Base-by-base conservation (phyloP, 352 stramenopile species). In the Phytophthora ramorum region DNA sequence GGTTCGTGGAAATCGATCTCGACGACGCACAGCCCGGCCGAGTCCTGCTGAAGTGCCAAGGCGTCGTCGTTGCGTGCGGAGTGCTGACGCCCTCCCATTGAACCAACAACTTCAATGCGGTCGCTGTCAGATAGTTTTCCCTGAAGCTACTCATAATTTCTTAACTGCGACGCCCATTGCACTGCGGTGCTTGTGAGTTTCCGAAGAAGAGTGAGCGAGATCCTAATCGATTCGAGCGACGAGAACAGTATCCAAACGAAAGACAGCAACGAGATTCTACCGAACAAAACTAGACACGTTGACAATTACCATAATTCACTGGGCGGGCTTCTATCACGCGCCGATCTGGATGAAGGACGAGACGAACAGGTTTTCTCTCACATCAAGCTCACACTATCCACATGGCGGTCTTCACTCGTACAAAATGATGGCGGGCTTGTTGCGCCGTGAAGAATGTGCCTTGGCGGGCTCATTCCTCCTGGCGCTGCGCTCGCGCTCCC, bases 21-120 rank as follows among this genome's bases (percentile, higher is more conserved):
- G 53, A 48, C 2, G 32, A 54, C 0, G 49, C 60, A 13, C 24
- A 30, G 10, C 19, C 37, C 13, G 63, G 40, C 22, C 71, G 75
- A 17, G 75, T 80, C 26, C 45, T 77, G 48, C 45, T 83, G 26
- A 71, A 76, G 53, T 67, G 75, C 35, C 17, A 71, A 53, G 71
- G 63, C 28, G 34, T 40, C 12, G 34, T 40, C 34, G 34, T 40
- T n/a, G 34, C 34, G 14, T 16, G 12, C 34, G 34, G 34, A 40
- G 12, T 16, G 34, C 34, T 40, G 12, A 40, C 34, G n/a, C 34
- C 34, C 0, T 5, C 34, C 3, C 34, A 38, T 38, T 38, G 34
- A 38, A 38, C n/a, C 10, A 16, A n/a, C 34, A 40, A n/a, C 34
- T 40, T 5, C 9, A 38, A 38, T 38, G 13, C 32, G 13, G 32